Evolutionary conservation across 1,139 yeast species (phyloP), one percentile per base, ranked within the genome.

Genomic region (Yamadazyma oceani): DNA sequence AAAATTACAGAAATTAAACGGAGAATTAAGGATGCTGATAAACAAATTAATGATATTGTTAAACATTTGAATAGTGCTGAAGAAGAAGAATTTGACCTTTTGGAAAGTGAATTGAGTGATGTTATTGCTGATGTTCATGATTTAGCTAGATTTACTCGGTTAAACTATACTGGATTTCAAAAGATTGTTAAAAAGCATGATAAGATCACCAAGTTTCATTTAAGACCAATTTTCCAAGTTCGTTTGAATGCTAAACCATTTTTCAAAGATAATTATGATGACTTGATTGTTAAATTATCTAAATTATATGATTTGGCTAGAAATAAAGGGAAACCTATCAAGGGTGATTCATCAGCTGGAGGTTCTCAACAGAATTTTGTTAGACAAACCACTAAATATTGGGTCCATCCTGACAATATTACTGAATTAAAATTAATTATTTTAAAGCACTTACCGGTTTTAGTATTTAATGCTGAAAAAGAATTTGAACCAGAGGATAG

Each of bases 381-480:
- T 35, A 83, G 98, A 64, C 98, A 92, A 65, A 92, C 98, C 14
- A 92, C 98, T 14, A 92, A 92, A 58, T 92, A 92, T 66, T 92
- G 98, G 98, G 97, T 92, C 22, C 98, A 92, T 59, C 97, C 97
- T 8, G 98, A 92, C 64, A 92, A 92, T 62, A 90, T 92, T 57
- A 92, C 98, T n/a, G 98, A 92, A 65, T 77, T 92, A 62, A 92
- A 92, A 66, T 76, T 92, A 57, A 85, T 89, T 49, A 83, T 92
- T 48, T 75, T 92, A 59, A 90, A 92, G 66, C 98, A 92, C 64
- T 74, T 92, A 54, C 98, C 98, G 1, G 98, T 92, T 24, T 75
- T 92, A 49, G 98, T 92, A 26, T 92, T 92, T 75, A 92, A 92
- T 57, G 83, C 97, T 35, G 90, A 88, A 57, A 92, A 92, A 67